Evolutionary conservation across 2,329 filamentous ascomycete genomes (phyloP).

Genomic region (Cyclaneusma minus): DNA sequence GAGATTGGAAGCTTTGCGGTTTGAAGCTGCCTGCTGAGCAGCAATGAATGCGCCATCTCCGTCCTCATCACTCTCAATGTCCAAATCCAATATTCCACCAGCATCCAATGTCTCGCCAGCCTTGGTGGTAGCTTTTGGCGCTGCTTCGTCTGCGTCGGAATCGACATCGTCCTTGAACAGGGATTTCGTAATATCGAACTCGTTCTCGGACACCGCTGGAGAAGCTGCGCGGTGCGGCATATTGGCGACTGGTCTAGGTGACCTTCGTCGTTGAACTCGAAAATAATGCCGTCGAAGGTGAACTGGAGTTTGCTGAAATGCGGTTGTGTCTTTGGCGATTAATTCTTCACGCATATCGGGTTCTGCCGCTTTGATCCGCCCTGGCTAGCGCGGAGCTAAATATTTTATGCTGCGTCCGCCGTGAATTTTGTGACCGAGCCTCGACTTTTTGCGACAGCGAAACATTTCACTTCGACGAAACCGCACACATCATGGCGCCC

Average conservation of each 20-base stretch:
- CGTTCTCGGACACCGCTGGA: slow-evolving; percentile 73
- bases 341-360: no score
- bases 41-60: slow-evolving; percentile 86
- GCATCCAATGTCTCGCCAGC: slow-evolving; percentile 37
- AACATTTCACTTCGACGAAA: no score
- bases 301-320: no score
- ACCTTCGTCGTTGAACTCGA: no score
- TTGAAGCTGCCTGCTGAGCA: slow-evolving; percentile 69
- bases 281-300: no score
- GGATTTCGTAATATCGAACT: slow-evolving; percentile 75
- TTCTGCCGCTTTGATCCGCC: no score
- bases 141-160: slow-evolving; percentile 25
- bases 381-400: no score
- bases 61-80: slow-evolving; percentile 39
- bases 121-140: slow-evolving; percentile 16
- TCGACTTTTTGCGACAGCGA: no score
- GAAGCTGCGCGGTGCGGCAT: slow-evolving; percentile 67
- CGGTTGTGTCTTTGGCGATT: no score
- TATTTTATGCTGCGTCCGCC: no score
- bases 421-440: no score
- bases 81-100: slow-evolving; percentile 43
- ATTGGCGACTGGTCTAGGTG: slow-evolving; percentile 10
- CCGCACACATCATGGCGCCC: no score
- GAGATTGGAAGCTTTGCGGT: slow-evolving; percentile 67
- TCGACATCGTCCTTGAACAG: slow-evolving; percentile 51